Evolutionary conservation across 2,329 filamentous ascomycete species (phyloP), one percentile per base, ranked within the genome.

Genomic region (Sclerotinia nivalis): DNA sequence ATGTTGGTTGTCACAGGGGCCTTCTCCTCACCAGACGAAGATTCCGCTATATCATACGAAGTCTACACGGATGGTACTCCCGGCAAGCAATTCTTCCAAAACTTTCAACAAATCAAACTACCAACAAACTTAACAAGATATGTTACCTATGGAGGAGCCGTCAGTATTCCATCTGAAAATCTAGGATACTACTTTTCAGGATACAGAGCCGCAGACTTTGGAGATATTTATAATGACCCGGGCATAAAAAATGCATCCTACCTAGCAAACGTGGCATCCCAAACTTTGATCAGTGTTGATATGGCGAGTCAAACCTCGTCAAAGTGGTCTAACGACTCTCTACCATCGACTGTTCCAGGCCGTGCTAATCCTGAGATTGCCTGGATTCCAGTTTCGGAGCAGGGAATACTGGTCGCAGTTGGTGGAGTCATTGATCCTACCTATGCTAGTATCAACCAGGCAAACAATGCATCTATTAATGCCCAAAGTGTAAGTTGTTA

Each of bases 331-430:
- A 92, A 91, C 73, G 72, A 65, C 1, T 86, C 87, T 0, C 77
- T 92, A 3, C 84, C 86, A 0, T 54, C 74, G 0, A 73, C 76
- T 5, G 81, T 90, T 9, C 78, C 81, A 6, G 85, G 85, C 0
- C 85, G 91, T 22, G 87, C 88, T 5, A 88, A 86, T 73, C 84
- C 89, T 0, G 89, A 91, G 70, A 81, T 91, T 1, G 88, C 91
- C 0, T 93, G 90, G 89, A 85, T 97, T 0, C 93, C 93, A 1
- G 92, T 93, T 58, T 91, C 92, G 4, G 81, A 86, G 22, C 83
- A 93, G 74, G 93, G 93, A 1, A 89, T 96, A 58, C 82, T 97
- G 12, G 84, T 97, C 0, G 91, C 91, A 4, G 81, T 97, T 0
- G 92, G 91, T 9, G 93, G 93, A 18, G 93, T 92, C 2, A 87